These are phyloP conservation scores for Neckera pumila DNA, from an alignment of 225 moss, liverwort and hornwort genomes.

Conservation along the genomic window DNA sequence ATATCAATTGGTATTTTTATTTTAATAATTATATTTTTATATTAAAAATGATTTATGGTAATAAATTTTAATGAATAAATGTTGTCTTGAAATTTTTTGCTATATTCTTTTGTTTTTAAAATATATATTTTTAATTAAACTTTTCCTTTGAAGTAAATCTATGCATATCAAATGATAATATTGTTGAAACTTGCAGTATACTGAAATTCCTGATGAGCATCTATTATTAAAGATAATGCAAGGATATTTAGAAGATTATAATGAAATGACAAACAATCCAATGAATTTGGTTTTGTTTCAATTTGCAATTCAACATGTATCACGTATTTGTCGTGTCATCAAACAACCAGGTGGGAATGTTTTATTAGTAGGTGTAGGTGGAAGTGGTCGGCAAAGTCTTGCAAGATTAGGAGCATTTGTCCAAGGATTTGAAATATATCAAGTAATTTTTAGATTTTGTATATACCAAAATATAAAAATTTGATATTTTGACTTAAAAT, in stretches of 20 bases:
- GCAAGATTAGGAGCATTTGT: slow-evolving; percentile 72
- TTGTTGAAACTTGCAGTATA: slow-evolving; percentile 27
- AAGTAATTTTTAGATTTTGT: slow-evolving; percentile 1
- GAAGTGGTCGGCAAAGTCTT: slow-evolving; percentile 89
- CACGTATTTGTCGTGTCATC: slow-evolving; percentile 77
- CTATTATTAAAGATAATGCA: slow-evolving; percentile 61
- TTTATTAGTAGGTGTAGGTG: slow-evolving; percentile 71
- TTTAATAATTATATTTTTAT: too few species aligned
- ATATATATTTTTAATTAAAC: too few species aligned
- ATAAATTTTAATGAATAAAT: too few species aligned
- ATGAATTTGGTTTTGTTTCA: slow-evolving; percentile 91
- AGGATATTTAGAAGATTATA: slow-evolving; percentile 74
- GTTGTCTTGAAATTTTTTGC: rapidly evolving
- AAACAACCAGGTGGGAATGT: slow-evolving; percentile 88
- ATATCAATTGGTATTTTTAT: too few species aligned
- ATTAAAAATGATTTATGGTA: too few species aligned
- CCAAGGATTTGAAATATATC: slow-evolving; percentile 77
- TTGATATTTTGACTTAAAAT: too few species aligned
- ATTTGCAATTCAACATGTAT: slow-evolving; percentile 85
- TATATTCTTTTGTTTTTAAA: too few species aligned
- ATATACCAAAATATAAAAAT: not conserved
- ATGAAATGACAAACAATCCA: slow-evolving; percentile 72
- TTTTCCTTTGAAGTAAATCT: not conserved
- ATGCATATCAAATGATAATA: too few species aligned
- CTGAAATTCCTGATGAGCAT: slow-evolving; percentile 62